Evolutionary conservation across 805 yeast genomes (phyloP), one percentile per base, ranked within the genome.

Genomic region (Candida ulmi): DNA sequence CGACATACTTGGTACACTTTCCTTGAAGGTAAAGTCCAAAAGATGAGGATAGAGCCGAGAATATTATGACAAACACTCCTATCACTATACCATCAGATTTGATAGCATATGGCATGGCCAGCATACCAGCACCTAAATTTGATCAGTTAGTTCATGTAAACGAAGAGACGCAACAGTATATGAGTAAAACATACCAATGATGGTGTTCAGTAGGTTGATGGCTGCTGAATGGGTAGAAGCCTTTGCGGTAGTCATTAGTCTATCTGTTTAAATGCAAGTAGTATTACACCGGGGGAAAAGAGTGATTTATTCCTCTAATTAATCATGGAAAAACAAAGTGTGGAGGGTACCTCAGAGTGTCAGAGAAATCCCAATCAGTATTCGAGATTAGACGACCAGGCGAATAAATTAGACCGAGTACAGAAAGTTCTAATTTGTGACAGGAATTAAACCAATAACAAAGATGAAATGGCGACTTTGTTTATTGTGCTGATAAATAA

Each of bases 91-190:
- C 88, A 58, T 83, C 88, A 19, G 82, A 69, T 38, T 71, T 68
- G 50, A 80, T 71, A 1, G 86, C 87, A 55, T 66, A 80, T 0
- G 90, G 88, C 69, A 81, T 78, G 27, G 87, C 83, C 30, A 82
- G 63, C 51, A 81, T 71, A 8, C 90, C 90, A 2, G 87, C 84
- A 30, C 81, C 76, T 37, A 26, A 19, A 17, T n/a, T n/a, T 12
- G 15, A 17, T 8, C 21, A 26, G 35, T 32, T 30, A 29, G 38
- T 18, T 17, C 13, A 30, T 4, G 25, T 17, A 30, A 4, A 7
- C 9, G 11, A 30, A 28, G 13, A n/a, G 13, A 8, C 11, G 5
- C 15, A 15, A 18, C 13, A 30, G 9, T n/a, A 15, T n/a, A 23
- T 15, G 11, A 11, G 11, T 23, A 23, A 46, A n/a, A n/a, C 52